Evolutionary conservation across 2,329 filamentous ascomycete genomes (phyloP), one percentile per base, ranked within the genome.

Genomic region (Aspergillus transmontanensis): DNA sequence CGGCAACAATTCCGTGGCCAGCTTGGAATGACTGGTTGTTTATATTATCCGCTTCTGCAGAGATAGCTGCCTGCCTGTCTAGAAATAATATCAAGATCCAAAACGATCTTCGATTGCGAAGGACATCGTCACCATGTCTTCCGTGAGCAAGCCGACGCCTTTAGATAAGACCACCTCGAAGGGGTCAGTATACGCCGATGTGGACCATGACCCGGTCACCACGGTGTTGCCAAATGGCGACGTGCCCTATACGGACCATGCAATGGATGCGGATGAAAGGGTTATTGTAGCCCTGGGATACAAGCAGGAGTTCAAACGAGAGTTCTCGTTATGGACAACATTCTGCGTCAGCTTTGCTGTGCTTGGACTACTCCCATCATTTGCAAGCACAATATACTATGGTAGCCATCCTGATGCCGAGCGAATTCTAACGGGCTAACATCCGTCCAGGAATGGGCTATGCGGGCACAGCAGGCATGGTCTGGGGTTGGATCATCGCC

Each of bases 291-390:
- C 80, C 6, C 69, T 82, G 57, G 80, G 80, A 19, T 87, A 86
- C 74, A 87, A 86, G 73, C 83, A 86, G 58, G 86, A 88, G 71
- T 88, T 88, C 79, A 88, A 87, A 78, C 83, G 90, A 71, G 89
- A 92, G 70, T 92, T 93, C 74, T 89, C 85, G 2, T 79, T 91
- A 16, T 92, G 89, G 85, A 90, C 89, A 6, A 90, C 89, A 0
- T 92, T 92, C 73, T 90, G 88, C 68, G 89, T 92, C 46, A 89
- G 85, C 60, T 92, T 92, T 74, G 89, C 90, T 7, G 89, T 92
- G 12, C 79, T 92, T 60, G 90, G 90, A 1, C 75, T 92, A 54
- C 76, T 92, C 57, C 90, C 90, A 0, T 90, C 87, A 64, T 91
- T 92, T 70, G 90, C 89, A 1, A 88, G 85, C 66, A 92, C 90